Conservation (phyloP, 768 basidiomycete species). For the Boletus huronensis region DNA sequence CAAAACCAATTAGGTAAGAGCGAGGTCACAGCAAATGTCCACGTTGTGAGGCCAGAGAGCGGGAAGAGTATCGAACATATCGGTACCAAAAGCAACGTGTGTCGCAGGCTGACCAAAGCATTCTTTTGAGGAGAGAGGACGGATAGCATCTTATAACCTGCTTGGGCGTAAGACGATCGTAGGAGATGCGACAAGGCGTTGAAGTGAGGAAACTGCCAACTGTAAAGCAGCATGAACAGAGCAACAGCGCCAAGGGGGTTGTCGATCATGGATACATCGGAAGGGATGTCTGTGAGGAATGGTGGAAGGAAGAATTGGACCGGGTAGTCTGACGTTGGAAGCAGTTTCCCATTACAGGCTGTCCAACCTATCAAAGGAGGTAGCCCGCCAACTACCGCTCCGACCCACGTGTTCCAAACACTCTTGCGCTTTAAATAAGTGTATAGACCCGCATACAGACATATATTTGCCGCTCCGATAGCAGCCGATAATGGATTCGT, state of each 20-base stretch:
- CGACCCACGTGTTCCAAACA: slow-evolving; percentile 90
- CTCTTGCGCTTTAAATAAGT: slow-evolving; percentile 88
- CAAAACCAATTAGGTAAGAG: slow-evolving; percentile 73
- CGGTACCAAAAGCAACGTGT: slow-evolving; percentile 71
- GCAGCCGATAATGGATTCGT: slow-evolving; percentile 84
- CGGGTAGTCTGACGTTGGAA: slow-evolving; percentile 62
- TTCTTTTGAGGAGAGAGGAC: slow-evolving; percentile 77
- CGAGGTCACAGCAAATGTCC: slow-evolving; percentile 78
- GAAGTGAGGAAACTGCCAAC: slow-evolving; percentile 99
- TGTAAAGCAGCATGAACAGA: slow-evolving; percentile 82
- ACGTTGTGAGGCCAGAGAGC: slow-evolving; percentile 89
- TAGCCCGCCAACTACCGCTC: slow-evolving; percentile 85
- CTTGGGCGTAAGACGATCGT: slow-evolving; percentile 85
- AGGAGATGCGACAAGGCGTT: slow-evolving; percentile 88
- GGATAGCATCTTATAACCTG: slow-evolving; percentile 91
- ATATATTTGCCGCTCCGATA: slow-evolving; percentile 81
- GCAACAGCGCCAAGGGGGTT: slow-evolving; percentile 80
- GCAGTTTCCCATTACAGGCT: slow-evolving; percentile 78
- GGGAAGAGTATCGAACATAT: slow-evolving; percentile 81
- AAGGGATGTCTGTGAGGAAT: slow-evolving; percentile 42
- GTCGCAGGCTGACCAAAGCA: slow-evolving; percentile 79
- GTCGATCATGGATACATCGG: slow-evolving; percentile 55
- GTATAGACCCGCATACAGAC: slow-evolving; percentile 87
- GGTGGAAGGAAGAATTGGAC: slow-evolving; percentile 59
- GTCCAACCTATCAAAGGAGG: slow-evolving; percentile 99